Evolutionary conservation across 495 filamentous ascomycete species (phyloP).

Genomic region (Trichoderma reesei): DNA sequence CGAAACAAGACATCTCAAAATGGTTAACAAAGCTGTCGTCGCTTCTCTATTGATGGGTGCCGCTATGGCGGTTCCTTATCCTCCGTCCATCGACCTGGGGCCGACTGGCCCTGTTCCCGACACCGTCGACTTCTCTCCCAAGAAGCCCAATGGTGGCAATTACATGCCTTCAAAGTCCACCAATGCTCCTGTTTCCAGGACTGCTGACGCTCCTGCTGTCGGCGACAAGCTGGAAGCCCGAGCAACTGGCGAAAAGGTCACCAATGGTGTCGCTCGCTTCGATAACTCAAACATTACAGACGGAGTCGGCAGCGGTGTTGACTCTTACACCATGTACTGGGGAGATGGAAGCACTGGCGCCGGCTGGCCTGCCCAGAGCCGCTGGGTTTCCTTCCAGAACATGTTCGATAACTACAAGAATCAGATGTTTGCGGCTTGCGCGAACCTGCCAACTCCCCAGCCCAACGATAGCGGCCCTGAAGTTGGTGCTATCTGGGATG

Average conservation of each 20-base stretch:
- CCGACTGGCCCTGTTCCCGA: not conserved
- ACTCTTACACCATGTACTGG: constrained; percentile 9
- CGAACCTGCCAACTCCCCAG: constrained; percentile 10
- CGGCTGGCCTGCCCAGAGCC: constrained; percentile 16
- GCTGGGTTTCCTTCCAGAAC: constrained; percentile 17
- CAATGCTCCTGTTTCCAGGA: not conserved
- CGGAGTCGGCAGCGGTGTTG: constrained; percentile 1
- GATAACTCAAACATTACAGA: not conserved
- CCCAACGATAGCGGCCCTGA: constrained; percentile 23
- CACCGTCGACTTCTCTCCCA: not conserved
- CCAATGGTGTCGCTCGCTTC: not conserved
- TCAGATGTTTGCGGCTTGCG: constrained; percentile 16
- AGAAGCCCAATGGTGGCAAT: not conserved
- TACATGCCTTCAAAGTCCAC: not conserved
- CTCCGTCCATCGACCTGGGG: not conserved
- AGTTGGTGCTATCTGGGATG: constrained; percentile 27
- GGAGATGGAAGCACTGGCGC: constrained; percentile 14
- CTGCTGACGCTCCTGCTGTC: not conserved
- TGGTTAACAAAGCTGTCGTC: not conserved
- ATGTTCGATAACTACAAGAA: constrained; percentile 15
- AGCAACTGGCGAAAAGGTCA: not conserved
- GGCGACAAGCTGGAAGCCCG: not conserved
- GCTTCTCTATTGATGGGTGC: not conserved
- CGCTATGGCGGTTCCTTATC: not conserved
- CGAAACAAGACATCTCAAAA: not conserved